Percentiles rank a stretch among this genome's conserved stretches.
These are phyloP conservation scores for Protomyces lactucae-debilis DNA, from an alignment of 1,139 yeast species.

Conservation along the genomic window DNA sequence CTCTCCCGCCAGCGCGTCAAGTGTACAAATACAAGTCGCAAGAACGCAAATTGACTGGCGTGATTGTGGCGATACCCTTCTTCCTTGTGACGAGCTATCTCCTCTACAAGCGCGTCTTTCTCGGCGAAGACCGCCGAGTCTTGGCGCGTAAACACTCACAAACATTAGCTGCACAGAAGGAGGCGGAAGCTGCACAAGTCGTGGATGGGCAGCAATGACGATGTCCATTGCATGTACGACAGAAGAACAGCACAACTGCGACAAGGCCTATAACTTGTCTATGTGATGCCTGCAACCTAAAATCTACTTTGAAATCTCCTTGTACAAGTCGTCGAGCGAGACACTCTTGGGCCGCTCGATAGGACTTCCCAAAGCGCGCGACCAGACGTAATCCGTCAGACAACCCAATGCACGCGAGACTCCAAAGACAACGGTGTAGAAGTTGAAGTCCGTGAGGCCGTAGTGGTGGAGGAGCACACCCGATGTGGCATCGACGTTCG, in stretches of 20 bases:
- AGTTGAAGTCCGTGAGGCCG: conserved; percentile 52
- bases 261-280: background rate
- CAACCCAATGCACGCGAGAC: conserved; percentile 58
- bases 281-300: background rate
- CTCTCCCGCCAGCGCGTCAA: background rate
- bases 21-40: background rate
- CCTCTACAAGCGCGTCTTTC: conserved; percentile 11
- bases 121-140: background rate
- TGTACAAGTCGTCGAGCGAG: conserved; percentile 16
- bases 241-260: too few species aligned
- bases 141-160: background rate
- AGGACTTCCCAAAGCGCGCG: conserved; percentile 91
- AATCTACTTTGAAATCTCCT: conserved; percentile 11
- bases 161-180: too few species aligned
- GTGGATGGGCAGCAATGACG: too few species aligned
- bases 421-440: conserved; percentile 58
- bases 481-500: conserved; percentile 58
- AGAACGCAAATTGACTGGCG: conserved; percentile 10
- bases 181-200: too few species aligned
- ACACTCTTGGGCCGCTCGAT: conserved; percentile 86
- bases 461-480: conserved; percentile 57
- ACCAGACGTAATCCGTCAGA: conserved; percentile 81
- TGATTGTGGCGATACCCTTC: conserved; percentile 26
- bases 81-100: conserved; percentile 24
- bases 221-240: too few species aligned